phyloP scores from a whole-genome alignment of 192 early-diverging fungal species.

The Geranomyces michiganensis region DNA sequence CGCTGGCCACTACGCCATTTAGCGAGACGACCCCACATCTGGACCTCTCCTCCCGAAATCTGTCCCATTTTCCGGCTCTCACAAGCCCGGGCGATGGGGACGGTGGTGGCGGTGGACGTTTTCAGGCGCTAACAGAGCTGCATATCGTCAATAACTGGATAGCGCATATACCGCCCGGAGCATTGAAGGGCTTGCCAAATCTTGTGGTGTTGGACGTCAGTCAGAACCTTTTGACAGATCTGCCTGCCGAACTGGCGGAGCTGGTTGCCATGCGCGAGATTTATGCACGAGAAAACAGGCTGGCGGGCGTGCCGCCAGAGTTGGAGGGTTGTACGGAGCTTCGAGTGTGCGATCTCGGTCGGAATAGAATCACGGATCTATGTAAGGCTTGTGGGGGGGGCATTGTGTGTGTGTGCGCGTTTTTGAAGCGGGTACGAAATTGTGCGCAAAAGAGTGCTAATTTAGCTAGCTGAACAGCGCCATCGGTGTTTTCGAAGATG shows the following conservation, averaged over 20 bases:
- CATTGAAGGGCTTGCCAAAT: slow-evolving; percentile 1
- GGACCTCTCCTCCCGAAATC: slow-evolving; percentile 27
- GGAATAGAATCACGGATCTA: slow-evolving; percentile 36
- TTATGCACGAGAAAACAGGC: slow-evolving; percentile 38
- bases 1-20: not conserved
- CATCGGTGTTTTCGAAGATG: slow-evolving; percentile 25
- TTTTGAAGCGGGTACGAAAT: too few species aligned
- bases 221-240: slow-evolving; percentile 37
- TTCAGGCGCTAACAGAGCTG: slow-evolving; percentile 15
- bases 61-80: slow-evolving; percentile 31
- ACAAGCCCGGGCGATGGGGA: not conserved
- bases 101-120: not conserved
- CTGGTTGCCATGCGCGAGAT: slow-evolving; percentile 40
- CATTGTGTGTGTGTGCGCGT: too few species aligned
- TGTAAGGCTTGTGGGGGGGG: slow-evolving; percentile 33
- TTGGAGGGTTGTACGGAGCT: slow-evolving; percentile 27
- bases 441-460: too few species aligned
- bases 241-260: slow-evolving; percentile 36
- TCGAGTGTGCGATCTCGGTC: slow-evolving; percentile 42
- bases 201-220: slow-evolving; percentile 50
- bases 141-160: slow-evolving; percentile 35
- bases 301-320: slow-evolving; percentile 40
- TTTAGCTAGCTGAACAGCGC: slow-evolving; percentile 1
- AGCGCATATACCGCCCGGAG: slow-evolving; percentile 18
- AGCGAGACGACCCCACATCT: slow-evolving; percentile 8